Evolutionary conservation across 2,329 filamentous ascomycete species (phyloP).

Genomic region (Immersiporthe knoxdaviesiana): DNA sequence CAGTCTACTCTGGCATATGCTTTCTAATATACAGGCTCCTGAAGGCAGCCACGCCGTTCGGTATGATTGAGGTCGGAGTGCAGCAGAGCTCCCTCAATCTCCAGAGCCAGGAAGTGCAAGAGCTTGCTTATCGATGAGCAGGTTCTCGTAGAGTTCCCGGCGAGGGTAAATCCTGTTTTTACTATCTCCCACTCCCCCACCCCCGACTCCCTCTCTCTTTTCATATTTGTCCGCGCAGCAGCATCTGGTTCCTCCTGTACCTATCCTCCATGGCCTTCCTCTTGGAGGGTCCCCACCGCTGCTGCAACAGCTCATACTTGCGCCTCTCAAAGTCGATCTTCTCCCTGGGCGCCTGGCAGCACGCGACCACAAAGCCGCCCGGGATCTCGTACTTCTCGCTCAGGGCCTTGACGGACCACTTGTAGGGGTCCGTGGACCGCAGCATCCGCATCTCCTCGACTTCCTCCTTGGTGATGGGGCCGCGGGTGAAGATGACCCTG

Average conservation of each 20-base stretch:
- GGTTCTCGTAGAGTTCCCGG: not conserved
- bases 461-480: constrained; percentile 59
- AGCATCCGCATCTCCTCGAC: constrained; percentile 64
- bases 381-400: constrained; percentile 60
- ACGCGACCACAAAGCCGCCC: constrained; percentile 61
- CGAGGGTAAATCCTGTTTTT: not conserved
- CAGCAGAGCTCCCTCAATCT: not conserved
- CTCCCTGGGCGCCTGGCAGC: constrained; percentile 52
- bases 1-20: constrained; percentile 10
- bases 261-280: constrained; percentile 59
- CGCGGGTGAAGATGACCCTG: constrained; percentile 12
- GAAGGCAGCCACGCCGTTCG: not conserved
- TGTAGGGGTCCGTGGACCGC: constrained; percentile 54
- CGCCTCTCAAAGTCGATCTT: constrained; percentile 51
- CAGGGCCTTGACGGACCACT: constrained; percentile 58
- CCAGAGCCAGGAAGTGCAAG: not conserved
- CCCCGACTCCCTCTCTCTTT: not conserved
- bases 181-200: not conserved
- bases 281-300: constrained; percentile 61
- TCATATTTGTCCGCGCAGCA: constrained; percentile 57
- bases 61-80: not conserved
- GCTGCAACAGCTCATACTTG: constrained; percentile 52
- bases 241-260: constrained; percentile 55
- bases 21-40: constrained; percentile 2
- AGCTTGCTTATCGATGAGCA: too few species aligned